Percentiles rank a stretch among this genome's conserved stretches.
These are phyloP conservation scores for Termitomyces sp. DNA, from an alignment of 768 basidiomycete genomes.

Conservation along the genomic window DNA sequence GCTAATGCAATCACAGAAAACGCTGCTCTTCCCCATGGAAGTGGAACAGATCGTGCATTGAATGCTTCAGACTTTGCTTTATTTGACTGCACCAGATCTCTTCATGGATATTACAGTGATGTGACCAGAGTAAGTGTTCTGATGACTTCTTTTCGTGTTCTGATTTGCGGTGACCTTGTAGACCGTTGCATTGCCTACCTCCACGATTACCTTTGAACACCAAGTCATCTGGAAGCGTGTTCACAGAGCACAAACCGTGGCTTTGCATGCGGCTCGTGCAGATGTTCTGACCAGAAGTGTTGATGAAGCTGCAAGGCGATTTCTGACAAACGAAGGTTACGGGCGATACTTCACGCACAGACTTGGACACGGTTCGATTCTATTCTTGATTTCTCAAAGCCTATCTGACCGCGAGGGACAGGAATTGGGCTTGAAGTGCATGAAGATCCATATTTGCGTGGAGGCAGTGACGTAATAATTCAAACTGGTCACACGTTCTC, in stretches of 20 bases:
- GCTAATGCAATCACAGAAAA: slow-evolving; percentile 50
- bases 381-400: slow-evolving; percentile 2
- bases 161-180: slow-evolving; percentile 14
- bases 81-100: slow-evolving; percentile 68
- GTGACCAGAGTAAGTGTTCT: slow-evolving; percentile 59
- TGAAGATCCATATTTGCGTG: slow-evolving; percentile 76
- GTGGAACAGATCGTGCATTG: slow-evolving; percentile 65
- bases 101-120: slow-evolving; percentile 77
- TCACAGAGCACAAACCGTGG: slow-evolving; percentile 56
- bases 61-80: slow-evolving; percentile 59
- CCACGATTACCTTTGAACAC: slow-evolving; percentile 51
- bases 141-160: background rate
- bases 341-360: slow-evolving; percentile 74
- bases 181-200: slow-evolving; percentile 66
- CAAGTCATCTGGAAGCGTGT: slow-evolving; percentile 63
- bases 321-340: slow-evolving; percentile 41
- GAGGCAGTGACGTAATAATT: slow-evolving; percentile 58
- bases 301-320: slow-evolving; percentile 57
- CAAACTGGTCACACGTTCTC: slow-evolving; percentile 72
- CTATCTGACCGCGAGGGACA: slow-evolving; percentile 22
- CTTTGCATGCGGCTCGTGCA: slow-evolving; percentile 42
- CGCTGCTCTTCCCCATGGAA: slow-evolving; percentile 83
- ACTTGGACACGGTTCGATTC: slow-evolving; percentile 65
- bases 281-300: slow-evolving; percentile 51
- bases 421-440: slow-evolving; percentile 86